Conservation (phyloP, 306 rosid species). For the Alnus rubra region DNA sequence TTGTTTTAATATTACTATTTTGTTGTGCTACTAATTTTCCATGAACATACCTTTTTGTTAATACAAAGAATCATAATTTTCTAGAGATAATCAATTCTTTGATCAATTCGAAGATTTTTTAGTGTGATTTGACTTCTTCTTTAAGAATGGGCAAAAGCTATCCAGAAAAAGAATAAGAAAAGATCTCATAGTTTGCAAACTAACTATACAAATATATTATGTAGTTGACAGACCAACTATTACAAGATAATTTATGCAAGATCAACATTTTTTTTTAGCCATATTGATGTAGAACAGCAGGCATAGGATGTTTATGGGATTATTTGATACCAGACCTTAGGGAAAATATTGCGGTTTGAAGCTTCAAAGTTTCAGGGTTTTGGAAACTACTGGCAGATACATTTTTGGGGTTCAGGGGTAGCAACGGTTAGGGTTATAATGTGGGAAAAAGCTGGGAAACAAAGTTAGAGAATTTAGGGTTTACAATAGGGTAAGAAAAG, state of each 20-base stretch:
- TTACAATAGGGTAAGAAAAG: background rate
- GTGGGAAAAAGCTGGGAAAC: background rate
- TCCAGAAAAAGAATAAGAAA: background rate
- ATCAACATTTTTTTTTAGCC: background rate
- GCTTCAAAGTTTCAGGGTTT: background rate
- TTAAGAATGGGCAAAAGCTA: background rate
- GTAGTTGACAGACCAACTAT: background rate
- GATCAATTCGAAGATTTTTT: background rate
- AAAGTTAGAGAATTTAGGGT: background rate
- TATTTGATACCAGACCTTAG: background rate
- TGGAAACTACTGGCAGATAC: background rate
- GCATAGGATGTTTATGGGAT: background rate
- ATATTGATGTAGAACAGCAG: background rate
- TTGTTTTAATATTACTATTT: background rate
- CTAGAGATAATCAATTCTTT: background rate
- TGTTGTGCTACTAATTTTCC: background rate
- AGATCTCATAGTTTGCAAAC: background rate
- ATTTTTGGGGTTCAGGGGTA: background rate
- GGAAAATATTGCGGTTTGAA: background rate
- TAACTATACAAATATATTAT: background rate
- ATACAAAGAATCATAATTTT: background rate
- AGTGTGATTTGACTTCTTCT: background rate
- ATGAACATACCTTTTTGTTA: background rate
- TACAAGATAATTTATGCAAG: background rate
- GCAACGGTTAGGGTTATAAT: background rate